Base-by-base conservation (phyloP, 2,329 filamentous ascomycete genomes). In the Neofusicoccum sp. region DNA sequence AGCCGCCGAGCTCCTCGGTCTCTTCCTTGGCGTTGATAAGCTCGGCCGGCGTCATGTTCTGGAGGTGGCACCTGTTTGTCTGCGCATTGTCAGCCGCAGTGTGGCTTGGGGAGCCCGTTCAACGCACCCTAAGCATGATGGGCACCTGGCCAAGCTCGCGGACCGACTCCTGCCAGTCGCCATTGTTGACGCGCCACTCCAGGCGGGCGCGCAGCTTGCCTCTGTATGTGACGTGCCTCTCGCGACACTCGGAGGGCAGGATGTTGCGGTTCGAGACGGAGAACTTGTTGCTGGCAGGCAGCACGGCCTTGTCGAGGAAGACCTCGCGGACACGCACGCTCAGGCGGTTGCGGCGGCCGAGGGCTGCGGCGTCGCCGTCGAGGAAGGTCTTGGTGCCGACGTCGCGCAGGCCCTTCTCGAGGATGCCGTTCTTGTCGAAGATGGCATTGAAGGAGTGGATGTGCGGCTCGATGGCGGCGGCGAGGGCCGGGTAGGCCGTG, bases 401-500 rank as follows among this genome's bases (percentile, higher is more conserved):
- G 72, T 99, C 95, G 70, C 85, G 86, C 63, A 98, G 75, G 11
- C 84, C 92, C 65, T 91, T 87, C 53, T 89, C 85, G 58, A 99
- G 74, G 57, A 89, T 80, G 58, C 90, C 91, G 75, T 88, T 83
- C 61, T 83, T 81, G 33, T 87, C 85, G 72, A 97, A 96, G 49
- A 98, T 82, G 57, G 87, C 87, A 80, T 99, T 96, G 85, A 97
- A 99, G 6, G 95, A 95, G 70, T 97, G 88, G 68, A 98, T 89
- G 76, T 99, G 95, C 53, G 95, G 95, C 66, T 90, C 84, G 62
- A 98, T 87, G n/a, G 93, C 90, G 63, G 85, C 84, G 69, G 93
- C 89, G 49, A 99, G 85, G 24, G 89, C 84, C 12, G 95, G 95
- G 71, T 96, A 98, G 62, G 93, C 91, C 8, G 89, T 89, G 67